A percentile compares a stretch with the other conserved stretches of the same genome.
Conservation (phyloP, 345 rosid genomes). For the Salix exigua region DNA sequence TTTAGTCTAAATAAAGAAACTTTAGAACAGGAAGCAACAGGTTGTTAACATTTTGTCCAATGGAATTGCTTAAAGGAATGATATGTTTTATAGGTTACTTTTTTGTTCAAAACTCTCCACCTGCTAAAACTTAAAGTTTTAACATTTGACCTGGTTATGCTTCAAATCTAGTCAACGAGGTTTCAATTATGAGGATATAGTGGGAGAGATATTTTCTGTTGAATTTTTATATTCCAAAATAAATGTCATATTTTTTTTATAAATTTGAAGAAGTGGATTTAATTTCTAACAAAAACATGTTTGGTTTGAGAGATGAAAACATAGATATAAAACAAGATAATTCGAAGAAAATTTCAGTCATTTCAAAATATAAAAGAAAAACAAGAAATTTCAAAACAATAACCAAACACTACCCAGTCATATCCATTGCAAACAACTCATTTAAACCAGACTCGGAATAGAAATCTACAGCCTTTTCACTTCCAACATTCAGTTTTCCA, state of each 20-base stretch:
- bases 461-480: background rate
- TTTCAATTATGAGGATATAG: background rate
- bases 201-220: background rate
- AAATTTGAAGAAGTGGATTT: background rate
- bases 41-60: background rate
- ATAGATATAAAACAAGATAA: too few relatives aligned
- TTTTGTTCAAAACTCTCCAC: background rate
- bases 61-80: background rate
- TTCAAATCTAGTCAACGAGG: background rate
- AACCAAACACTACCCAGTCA: too few relatives aligned
- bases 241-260: background rate
- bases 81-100: background rate
- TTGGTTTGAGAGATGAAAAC: background rate
- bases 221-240: background rate
- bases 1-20: background rate
- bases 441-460: background rate
- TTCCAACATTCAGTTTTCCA: background rate
- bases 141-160: background rate
- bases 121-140: background rate
- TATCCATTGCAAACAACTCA: too few relatives aligned
- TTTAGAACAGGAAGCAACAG: background rate
- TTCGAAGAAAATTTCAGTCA: too few relatives aligned
- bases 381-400: too few relatives aligned
- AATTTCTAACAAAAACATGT: too few relatives aligned
- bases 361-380: too few relatives aligned